phyloP scores from a whole-genome alignment of 73 alveolate species.

The Paraurostyla sp. region DNA sequence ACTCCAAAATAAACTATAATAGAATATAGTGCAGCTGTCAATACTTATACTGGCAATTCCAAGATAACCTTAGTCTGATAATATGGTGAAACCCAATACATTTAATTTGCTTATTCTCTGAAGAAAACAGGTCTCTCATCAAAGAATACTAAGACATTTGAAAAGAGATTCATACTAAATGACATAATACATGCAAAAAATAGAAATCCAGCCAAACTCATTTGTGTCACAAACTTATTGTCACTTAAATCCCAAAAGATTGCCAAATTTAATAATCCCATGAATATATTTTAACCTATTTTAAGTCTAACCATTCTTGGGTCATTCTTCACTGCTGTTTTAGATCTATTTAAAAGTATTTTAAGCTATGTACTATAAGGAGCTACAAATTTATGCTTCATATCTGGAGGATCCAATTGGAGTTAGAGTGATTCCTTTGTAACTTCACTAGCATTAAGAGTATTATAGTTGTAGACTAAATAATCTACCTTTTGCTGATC shows the following conservation, averaged over 20 bases:
- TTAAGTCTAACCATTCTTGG: slow-evolving; percentile 32
- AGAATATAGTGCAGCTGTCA: slow-evolving; percentile 5
- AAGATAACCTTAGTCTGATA: slow-evolving; percentile 67
- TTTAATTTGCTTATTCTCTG: slow-evolving; percentile 76
- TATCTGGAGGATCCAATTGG: neutral
- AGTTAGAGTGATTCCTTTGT: neutral
- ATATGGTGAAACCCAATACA: slow-evolving; percentile 71
- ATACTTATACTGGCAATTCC: slow-evolving; percentile 67
- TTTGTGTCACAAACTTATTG: slow-evolving; percentile 59
- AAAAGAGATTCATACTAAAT: slow-evolving; percentile 51
- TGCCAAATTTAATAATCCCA: slow-evolving; percentile 62
- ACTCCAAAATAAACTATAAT: slow-evolving; percentile 30
- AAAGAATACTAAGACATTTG: slow-evolving; percentile 62
- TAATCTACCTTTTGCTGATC: neutral
- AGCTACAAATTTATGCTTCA: neutral
- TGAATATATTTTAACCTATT: slow-evolving; percentile 62
- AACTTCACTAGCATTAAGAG: neutral
- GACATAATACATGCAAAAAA: slow-evolving; percentile 60
- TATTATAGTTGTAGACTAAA: neutral
- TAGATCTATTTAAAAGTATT: neutral
- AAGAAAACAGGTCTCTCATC: slow-evolving; percentile 77
- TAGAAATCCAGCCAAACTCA: slow-evolving; percentile 60
- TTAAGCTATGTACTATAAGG: neutral
- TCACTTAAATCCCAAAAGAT: slow-evolving; percentile 64
- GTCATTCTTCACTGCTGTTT: neutral